A percentile compares a stretch with the other conserved stretches of the same genome.
phyloP scores from a whole-genome alignment of 345 rosid genomes.

The Gynandropsis gynandra region DNA sequence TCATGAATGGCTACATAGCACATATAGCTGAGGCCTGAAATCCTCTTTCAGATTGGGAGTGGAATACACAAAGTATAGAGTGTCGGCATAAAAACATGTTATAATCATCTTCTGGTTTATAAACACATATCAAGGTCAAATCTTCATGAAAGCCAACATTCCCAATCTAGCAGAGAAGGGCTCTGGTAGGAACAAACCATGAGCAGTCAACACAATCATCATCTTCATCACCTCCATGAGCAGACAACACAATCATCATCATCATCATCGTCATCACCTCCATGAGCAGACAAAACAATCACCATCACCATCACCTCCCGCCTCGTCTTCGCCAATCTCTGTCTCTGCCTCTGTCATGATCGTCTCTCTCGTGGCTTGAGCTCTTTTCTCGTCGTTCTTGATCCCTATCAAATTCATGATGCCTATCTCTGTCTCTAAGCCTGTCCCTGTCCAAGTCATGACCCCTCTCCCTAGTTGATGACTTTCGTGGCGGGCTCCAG shows the following conservation, averaged over 20 bases:
- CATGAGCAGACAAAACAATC: conserved; percentile 11
- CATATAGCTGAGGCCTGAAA: background rate
- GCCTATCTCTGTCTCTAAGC: conserved; percentile 43
- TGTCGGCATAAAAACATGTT: background rate
- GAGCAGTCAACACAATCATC: too few relatives aligned
- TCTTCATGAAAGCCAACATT: too few relatives aligned
- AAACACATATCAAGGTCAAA: too few relatives aligned
- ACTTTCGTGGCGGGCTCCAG: conserved; percentile 63
- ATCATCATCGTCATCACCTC: conserved; percentile 16
- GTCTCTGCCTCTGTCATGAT: conserved; percentile 61
- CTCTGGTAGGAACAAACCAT: too few relatives aligned
- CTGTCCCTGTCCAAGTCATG: conserved; percentile 34
- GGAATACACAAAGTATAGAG: conserved; percentile 8
- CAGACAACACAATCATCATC: too few relatives aligned
- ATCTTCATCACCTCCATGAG: too few relatives aligned
- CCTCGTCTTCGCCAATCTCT: conserved; percentile 65
- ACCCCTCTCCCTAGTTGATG: conserved; percentile 46
- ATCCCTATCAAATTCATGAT: conserved; percentile 28
- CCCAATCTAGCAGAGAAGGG: too few relatives aligned
- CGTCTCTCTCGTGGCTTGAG: conserved; percentile 64
- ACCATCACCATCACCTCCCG: conserved; percentile 19
- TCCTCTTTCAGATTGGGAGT: conserved; percentile 6
- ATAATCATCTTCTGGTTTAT: conserved; percentile 8
- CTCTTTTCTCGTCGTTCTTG: conserved; percentile 67
- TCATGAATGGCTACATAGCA: too few relatives aligned